phyloP scores from a whole-genome alignment of 2,329 filamentous ascomycete species.

The Stromatinia cepivora region DNA sequence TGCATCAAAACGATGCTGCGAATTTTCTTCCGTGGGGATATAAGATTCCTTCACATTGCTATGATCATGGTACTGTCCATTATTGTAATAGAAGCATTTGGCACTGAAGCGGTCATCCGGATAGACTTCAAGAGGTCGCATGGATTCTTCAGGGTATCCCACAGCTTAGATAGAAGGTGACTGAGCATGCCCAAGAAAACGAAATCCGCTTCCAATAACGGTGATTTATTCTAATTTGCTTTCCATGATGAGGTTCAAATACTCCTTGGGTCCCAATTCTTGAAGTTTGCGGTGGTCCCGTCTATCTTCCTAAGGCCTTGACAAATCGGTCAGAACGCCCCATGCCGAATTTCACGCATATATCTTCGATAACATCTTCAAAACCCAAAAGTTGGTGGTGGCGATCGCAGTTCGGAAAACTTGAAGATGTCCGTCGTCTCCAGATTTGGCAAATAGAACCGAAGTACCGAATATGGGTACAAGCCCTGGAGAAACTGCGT shows the following conservation, averaged over 20 bases:
- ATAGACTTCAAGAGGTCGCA: constrained; percentile 33
- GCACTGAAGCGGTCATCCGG: constrained; percentile 47
- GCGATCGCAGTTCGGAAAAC: not conserved
- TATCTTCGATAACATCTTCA: not conserved
- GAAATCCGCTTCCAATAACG: constrained; percentile 47
- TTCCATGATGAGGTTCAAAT: too few relatives aligned
- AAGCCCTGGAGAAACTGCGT: not conserved
- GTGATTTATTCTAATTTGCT: too few relatives aligned
- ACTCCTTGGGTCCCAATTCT: too few relatives aligned
- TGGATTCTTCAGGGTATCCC: constrained; percentile 39
- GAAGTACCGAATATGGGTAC: not conserved
- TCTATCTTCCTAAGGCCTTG: too few relatives aligned
- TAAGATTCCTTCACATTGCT: constrained; percentile 17
- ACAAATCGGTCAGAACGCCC: too few relatives aligned
- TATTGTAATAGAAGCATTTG: constrained; percentile 47
- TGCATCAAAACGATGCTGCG: not conserved
- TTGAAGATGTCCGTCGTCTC: not conserved
- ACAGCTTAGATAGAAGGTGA: constrained; percentile 38
- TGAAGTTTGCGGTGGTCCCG: too few relatives aligned
- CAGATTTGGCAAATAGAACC: not conserved
- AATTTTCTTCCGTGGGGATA: constrained; percentile 23
- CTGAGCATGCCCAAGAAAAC: constrained; percentile 42
- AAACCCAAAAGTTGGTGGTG: not conserved
- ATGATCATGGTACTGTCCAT: constrained; percentile 43
- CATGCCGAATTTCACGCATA: too few relatives aligned